Percentiles rank a stretch among this genome's conserved stretches.
These are phyloP conservation scores for Melastoma malabathricum DNA, from an alignment of 345 rosid genomes.

Conservation along the genomic window DNA sequence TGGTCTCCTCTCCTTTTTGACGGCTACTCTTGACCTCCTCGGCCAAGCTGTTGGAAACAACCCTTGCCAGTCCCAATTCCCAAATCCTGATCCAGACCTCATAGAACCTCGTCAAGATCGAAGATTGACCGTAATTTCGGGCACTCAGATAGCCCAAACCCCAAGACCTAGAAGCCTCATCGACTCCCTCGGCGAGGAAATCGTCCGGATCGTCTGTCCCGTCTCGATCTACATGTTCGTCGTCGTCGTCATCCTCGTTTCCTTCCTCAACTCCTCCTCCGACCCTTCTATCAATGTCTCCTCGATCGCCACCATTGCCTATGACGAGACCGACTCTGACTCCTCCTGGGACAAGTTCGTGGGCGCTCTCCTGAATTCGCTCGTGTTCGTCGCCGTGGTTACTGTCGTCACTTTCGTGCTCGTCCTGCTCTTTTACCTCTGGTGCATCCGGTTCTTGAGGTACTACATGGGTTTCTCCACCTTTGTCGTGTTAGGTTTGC, in stretches of 20 bases:
- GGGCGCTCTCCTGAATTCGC: conserved; percentile 75
- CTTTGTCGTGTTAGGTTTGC: no score
- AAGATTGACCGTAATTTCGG: conserved; percentile 10
- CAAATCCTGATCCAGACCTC: background rate
- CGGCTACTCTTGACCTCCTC: no score
- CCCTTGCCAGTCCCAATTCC: background rate
- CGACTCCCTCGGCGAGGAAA: conserved; percentile 70
- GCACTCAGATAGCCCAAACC: conserved; percentile 41
- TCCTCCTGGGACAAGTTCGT: conserved; percentile 74
- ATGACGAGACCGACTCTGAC: conserved; percentile 55
- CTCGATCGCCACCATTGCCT: conserved; percentile 68
- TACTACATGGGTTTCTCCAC: conserved; percentile 76
- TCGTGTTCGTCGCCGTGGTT: conserved; percentile 63
- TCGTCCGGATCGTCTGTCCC: conserved; percentile 65
- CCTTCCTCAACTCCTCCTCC: conserved; percentile 40
- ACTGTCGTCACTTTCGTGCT: conserved; percentile 62
- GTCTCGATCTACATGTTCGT: conserved; percentile 82
- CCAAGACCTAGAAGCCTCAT: conserved; percentile 43
- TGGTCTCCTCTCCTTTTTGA: no score
- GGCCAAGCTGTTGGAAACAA: no score
- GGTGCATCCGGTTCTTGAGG: conserved; percentile 64
- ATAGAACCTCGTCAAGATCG: conserved; percentile 6
- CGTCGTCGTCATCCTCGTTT: conserved; percentile 74
- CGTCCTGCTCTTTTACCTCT: conserved; percentile 75
- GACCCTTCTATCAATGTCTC: conserved; percentile 40